Evolutionary conservation across 179 eudicot species (phyloP).

Genomic region (Sideroxylon spinosum): DNA sequence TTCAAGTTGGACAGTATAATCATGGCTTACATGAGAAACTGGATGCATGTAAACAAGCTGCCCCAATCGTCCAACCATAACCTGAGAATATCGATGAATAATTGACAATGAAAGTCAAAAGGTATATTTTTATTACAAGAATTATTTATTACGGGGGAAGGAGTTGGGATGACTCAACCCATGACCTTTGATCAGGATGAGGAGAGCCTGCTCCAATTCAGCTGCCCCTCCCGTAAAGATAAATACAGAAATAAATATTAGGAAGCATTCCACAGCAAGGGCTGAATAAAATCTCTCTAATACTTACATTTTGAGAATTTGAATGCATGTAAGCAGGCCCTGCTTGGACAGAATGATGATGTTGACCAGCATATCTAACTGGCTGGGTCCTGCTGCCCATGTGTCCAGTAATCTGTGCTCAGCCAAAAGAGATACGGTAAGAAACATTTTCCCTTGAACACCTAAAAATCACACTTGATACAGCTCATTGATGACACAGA

Average conservation of each 20-base stretch:
- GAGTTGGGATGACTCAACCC: too few relatives aligned
- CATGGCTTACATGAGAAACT: slow-evolving; percentile 60
- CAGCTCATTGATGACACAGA: background rate
- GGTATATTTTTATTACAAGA: too few relatives aligned
- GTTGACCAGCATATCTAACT: slow-evolving; percentile 51
- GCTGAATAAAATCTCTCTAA: background rate
- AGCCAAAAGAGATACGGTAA: slow-evolving; percentile 14
- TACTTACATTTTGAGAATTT: slow-evolving; percentile 64
- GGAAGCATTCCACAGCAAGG: background rate
- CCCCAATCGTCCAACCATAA: slow-evolving; percentile 62
- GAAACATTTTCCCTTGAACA: background rate
- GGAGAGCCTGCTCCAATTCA: too few relatives aligned
- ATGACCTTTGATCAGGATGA: too few relatives aligned
- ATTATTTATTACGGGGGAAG: too few relatives aligned
- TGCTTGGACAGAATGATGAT: slow-evolving; percentile 63
- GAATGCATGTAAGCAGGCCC: slow-evolving; percentile 51
- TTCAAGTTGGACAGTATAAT: background rate
- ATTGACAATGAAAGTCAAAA: background rate
- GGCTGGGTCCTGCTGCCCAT: slow-evolving; percentile 55
- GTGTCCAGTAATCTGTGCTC: slow-evolving; percentile 58
- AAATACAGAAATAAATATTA: background rate
- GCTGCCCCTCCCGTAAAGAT: too few relatives aligned
- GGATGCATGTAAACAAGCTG: slow-evolving; percentile 70
- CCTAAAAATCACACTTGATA: background rate
- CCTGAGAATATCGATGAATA: slow-evolving; percentile 35